A percentile compares a stretch with the other conserved stretches of the same genome.
Conservation (phyloP, 1,139 yeast species). For the Dujonia santamariae region DNA sequence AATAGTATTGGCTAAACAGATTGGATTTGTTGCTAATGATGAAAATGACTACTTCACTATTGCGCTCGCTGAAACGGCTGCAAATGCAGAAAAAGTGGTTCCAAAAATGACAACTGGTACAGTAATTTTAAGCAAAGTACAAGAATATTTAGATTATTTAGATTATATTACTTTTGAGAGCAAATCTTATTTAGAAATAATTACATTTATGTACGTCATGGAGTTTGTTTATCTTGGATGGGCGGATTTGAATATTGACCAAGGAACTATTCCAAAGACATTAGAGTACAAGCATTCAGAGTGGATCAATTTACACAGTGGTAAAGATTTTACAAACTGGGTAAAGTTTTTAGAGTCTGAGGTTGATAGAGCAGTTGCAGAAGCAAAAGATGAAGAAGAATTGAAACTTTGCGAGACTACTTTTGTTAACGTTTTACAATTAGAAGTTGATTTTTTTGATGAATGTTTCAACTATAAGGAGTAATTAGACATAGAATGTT, state of each 20-base stretch:
- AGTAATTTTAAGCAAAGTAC: slow-evolving; percentile 30
- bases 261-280: slow-evolving; percentile 15
- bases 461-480: slow-evolving; percentile 35
- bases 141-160: slow-evolving; percentile 35
- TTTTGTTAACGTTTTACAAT: slow-evolving; percentile 31
- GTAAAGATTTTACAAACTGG: slow-evolving; percentile 45
- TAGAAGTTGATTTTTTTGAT: slow-evolving; percentile 46
- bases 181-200: slow-evolving; percentile 38
- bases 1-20: slow-evolving; percentile 43
- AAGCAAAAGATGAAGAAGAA: slow-evolving; percentile 12
- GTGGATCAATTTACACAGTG: slow-evolving; percentile 52
- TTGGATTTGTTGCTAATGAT: slow-evolving; percentile 47
- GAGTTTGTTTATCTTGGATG: slow-evolving; percentile 52
- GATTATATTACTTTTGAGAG: slow-evolving; percentile 24
- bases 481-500: too few species aligned
- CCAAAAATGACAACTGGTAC: slow-evolving; percentile 17
- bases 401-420: slow-evolving; percentile 23
- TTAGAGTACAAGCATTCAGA: slow-evolving; percentile 45
- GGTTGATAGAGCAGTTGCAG: slow-evolving; percentile 34
- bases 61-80: slow-evolving; percentile 28
- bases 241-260: slow-evolving; percentile 35
- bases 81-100: slow-evolving; percentile 17
- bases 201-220: slow-evolving; percentile 45
- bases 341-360: slow-evolving; percentile 41
- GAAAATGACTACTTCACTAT: slow-evolving; percentile 48